Evolutionary conservation across 495 filamentous ascomycete genomes (phyloP).

Genomic region (Chaetomium tenue): DNA sequence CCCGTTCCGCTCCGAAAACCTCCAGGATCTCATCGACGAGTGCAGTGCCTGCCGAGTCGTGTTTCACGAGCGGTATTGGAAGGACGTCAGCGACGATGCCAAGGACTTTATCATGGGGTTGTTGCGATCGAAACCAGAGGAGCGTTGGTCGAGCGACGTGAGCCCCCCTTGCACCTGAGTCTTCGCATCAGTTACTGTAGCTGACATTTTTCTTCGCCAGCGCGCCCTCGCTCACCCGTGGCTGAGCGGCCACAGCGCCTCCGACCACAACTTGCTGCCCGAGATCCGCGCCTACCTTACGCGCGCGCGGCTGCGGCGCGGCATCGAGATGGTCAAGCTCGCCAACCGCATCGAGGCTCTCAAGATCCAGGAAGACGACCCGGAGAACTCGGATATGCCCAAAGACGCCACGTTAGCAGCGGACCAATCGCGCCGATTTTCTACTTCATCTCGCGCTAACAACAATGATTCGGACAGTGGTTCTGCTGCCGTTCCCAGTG

Average conservation of each 20-base stretch:
- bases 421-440: constrained; percentile 46
- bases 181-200: background rate
- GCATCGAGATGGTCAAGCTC: constrained; percentile 95
- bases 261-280: constrained; percentile 93
- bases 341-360: constrained; percentile 95
- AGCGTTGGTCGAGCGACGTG: constrained; percentile 75
- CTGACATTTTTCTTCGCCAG: constrained; percentile 17
- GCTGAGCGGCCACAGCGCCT: constrained; percentile 86
- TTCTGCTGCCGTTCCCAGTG: constrained; percentile 25
- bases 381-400: constrained; percentile 63
- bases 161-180: background rate
- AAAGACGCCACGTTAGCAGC: constrained; percentile 61
- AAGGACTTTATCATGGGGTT: constrained; percentile 90
- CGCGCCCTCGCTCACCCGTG: constrained; percentile 81
- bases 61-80: constrained; percentile 99
- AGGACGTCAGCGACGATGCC: constrained; percentile 91
- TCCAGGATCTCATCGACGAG: constrained; percentile 93
- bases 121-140: constrained; percentile 72
- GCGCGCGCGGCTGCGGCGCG: constrained; percentile 81
- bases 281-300: constrained; percentile 95
- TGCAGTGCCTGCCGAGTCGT: constrained; percentile 84
- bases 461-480: constrained; percentile 29
- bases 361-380: constrained; percentile 92
- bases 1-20: constrained; percentile 91
- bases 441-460: constrained; percentile 7